phyloP scores from a whole-genome alignment of 306 rosid genomes.

The Cercis canadensis region DNA sequence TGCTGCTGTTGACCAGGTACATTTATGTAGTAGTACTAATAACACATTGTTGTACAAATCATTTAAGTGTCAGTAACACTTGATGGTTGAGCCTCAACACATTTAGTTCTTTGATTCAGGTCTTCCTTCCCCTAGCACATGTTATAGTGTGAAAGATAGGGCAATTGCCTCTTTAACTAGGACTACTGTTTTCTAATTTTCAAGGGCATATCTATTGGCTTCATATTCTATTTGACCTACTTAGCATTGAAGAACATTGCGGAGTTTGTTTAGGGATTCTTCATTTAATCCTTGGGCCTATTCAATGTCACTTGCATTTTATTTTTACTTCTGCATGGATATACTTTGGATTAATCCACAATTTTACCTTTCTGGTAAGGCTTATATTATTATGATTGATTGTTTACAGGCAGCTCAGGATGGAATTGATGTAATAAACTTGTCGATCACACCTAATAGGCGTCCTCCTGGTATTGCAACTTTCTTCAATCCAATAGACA shows the following conservation, averaged over 20 bases:
- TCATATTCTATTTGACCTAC: background rate
- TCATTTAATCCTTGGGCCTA: constrained; percentile 1
- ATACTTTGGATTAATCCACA: background rate
- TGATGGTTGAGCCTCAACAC: background rate
- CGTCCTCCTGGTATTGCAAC: constrained; percentile 98
- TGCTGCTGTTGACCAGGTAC: constrained; percentile 97
- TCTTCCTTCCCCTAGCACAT: background rate
- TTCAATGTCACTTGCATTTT: constrained; percentile 13
- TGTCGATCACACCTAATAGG: constrained; percentile 93
- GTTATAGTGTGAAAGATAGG: constrained; percentile 1
- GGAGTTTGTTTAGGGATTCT: background rate
- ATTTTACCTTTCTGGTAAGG: constrained; percentile 3
- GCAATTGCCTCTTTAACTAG: background rate
- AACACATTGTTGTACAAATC: constrained; percentile 21
- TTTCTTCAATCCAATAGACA: constrained; percentile 96
- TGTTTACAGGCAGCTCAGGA: constrained; percentile 90
- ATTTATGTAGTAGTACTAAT: constrained; percentile 30
- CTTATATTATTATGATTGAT: constrained; percentile 16
- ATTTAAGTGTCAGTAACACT: background rate
- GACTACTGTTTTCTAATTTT: constrained; percentile 3
- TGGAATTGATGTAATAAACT: constrained; percentile 87
- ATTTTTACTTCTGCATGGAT: background rate
- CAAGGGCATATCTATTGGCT: constrained; percentile 1
- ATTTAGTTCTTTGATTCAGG: constrained; percentile 1
- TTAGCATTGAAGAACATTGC: background rate